Base-by-base conservation (phyloP, 2,329 filamentous ascomycete species). In the Apiospora pterosperma region DNA sequence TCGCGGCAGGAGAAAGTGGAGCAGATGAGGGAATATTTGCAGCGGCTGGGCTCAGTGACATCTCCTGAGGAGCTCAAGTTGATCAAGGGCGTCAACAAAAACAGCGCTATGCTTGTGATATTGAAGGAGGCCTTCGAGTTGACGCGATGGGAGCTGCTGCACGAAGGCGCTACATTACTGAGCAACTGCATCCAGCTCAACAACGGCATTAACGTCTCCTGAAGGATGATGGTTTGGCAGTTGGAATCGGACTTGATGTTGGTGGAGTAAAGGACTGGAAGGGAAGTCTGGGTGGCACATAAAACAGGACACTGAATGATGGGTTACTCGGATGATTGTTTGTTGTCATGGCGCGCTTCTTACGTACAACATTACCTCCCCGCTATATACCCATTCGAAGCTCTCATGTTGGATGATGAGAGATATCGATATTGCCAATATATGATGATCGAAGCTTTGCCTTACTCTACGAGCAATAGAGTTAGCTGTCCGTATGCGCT, bases 91-190 rank as follows among this genome's bases (percentile, higher is more conserved):
- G 87, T 96, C 68, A 98, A 97, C 75, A 86, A 87, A 21, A 97
- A 93, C 75, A 86, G 93, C 59, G 91, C 93, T 0, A 77, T 98
- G 74, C 78, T 98, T 69, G 85, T 96, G 78, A 85, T 97, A 38
- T 84, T 99, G 66, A 89, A 90, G 67, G 90, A 93, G 64, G 90
- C 91, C 44, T 97, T 98, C 75, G 83, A 85, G 69, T 89, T 90
- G 71, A 93, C 93, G 36, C 85, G 93, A 60, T 98, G 95, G 95
- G 94, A 98, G 80, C 80, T 98, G 63, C 81, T 98, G 67, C 90
- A 96, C 64, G 96, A 98, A 77, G 95, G 93, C 39, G 91, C 91
- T 36, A 90, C 87, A 25, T 80, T 97, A 66, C 77, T 98, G 73
- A 88, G 84, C 63, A 96, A 93, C 75, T 97, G 94, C 76, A 92